Base-by-base conservation (phyloP, 1,139 yeast genomes). In the Magnusiomyces sp. region DNA sequence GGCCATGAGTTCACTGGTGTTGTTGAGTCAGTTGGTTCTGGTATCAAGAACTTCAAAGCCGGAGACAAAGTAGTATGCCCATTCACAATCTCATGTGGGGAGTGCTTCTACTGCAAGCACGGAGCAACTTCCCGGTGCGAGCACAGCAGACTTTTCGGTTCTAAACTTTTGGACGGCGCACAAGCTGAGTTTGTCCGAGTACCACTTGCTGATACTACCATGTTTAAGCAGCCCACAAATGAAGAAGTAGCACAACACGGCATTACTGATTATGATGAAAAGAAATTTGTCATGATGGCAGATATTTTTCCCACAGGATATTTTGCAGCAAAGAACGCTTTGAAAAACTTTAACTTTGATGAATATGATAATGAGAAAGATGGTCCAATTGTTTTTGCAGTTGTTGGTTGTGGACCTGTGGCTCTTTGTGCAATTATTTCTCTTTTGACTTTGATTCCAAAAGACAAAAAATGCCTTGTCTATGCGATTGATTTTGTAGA, bases 1-100 rank as follows among this genome's bases (percentile, higher is more conserved):
- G 92, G 92, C 32, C 92, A 83, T 62, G 92, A 83, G 62, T 79
- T 86, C 16, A 71, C 90, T 5, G 95, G 95, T 40, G 69, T 77
- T 20, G 81, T 87, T 43, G 77, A 75, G 23, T 81, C 81, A 57
- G 75, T 83, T 37, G 95, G 95, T 2, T 73, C 66, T 1, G 51
- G 49, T n/a, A 95, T 86, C 38, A 76, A 73, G 5, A 62, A 69
- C 33, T 73, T 84, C 53, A 76, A 80, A 59, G 80, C 79, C 37
- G 95, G 95, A 48, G 95, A 87, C 63, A 73, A 76, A 51, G 95
- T 86, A 6, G 94, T 77, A 16, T 71, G 79, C 37, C 72, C 78
- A 1, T 77, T 77, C 59, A 76, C 81, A 5, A 66, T 75, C 34
- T 81, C 77, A 53, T 78, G 83, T 63, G 81, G 81, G 1, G 56